Base-by-base conservation (phyloP, 2,329 filamentous ascomycete species). In the Colletotrichum eleusines region DNA sequence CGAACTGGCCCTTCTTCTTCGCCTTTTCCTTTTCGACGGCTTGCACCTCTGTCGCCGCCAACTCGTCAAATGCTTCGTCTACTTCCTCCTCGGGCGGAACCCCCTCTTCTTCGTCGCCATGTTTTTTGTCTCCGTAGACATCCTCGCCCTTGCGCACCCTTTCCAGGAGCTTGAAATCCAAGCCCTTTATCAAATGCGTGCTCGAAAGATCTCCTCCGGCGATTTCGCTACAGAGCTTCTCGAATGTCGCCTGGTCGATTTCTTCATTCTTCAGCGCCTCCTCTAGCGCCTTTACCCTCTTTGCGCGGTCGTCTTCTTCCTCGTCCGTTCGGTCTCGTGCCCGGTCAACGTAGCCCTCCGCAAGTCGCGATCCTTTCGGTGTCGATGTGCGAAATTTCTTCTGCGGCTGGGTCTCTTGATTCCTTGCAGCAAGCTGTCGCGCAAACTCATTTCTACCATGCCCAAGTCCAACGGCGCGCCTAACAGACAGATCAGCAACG, bases 111-210 rank as follows among this genome's bases (percentile, higher is more conserved):
- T 76, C 76, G 14, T 81, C 76, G 31, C 75, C 67, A 2, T 77
- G 73, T 38, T 78, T 75, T 11, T 76, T 77, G 9, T 82, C 80
- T n/a, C 77, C 79, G 74, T 85, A 87, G 1, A 94, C 86, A 79
- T 95, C 83, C 78, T 94, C 92, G 50, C 92, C 93, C 66, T 86
- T 87, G 71, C 87, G 87, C 71, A 92, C 86, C 74, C 90, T 86
- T 79, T 92, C 89, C 35, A 95, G 83, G 16, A 98, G 84, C 79
- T 92, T 92, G 78, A 94, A 92, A 81, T 99, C 96, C 60, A 99
- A 82, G 0, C 96, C 96, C 78, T 98, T 98, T 58, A 98, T 91
- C 74, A 98, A 82, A 84, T 97, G 94, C 18, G 94, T 97, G 75
- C 90, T 94, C 18, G 84, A 84, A 28, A 95, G 81, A 78, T 97